A percentile compares a stretch with the other conserved stretches of the same genome.
Conservation (phyloP, 345 rosid species). For the Ailanthus altissimus region DNA sequence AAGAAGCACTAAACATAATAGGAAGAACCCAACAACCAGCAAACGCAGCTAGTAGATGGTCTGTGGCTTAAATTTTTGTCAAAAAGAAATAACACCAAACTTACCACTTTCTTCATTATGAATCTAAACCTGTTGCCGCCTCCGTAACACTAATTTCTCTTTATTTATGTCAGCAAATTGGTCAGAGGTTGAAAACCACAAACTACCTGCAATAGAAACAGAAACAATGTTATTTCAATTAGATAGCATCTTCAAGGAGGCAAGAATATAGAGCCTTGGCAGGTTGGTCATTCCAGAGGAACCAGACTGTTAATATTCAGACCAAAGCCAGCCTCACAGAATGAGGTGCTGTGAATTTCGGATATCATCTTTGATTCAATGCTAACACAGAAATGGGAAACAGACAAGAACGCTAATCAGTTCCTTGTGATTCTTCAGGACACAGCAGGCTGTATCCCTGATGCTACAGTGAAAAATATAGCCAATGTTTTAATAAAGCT, state of each 20-base stretch:
- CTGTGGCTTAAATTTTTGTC: not conserved
- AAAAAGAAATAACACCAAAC: not conserved
- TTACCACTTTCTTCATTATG: not conserved
- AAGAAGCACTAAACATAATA: not conserved
- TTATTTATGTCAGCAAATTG: not conserved
- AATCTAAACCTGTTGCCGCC: not conserved
- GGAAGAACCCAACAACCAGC: not conserved
- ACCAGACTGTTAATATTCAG: not conserved
- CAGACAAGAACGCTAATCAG: not conserved
- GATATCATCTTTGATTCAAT: not conserved
- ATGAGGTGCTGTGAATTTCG: not conserved
- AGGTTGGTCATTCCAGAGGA: not conserved
- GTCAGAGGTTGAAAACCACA: not conserved
- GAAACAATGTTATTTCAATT: not conserved
- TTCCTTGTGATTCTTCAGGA: not conserved
- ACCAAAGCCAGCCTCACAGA: not conserved
- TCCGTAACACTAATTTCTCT: not conserved
- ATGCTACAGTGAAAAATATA: not conserved
- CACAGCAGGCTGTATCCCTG: not conserved
- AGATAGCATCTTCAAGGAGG: not conserved
- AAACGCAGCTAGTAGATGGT: not conserved
- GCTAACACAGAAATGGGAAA: slow-evolving; percentile 1
- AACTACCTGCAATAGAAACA: not conserved
- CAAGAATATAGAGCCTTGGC: not conserved
- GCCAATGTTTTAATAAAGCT: not conserved